Percentiles rank a stretch among this genome's conserved stretches.
phyloP scores from a whole-genome alignment of 306 rosid genomes.

The Phaseolus lunatus region DNA sequence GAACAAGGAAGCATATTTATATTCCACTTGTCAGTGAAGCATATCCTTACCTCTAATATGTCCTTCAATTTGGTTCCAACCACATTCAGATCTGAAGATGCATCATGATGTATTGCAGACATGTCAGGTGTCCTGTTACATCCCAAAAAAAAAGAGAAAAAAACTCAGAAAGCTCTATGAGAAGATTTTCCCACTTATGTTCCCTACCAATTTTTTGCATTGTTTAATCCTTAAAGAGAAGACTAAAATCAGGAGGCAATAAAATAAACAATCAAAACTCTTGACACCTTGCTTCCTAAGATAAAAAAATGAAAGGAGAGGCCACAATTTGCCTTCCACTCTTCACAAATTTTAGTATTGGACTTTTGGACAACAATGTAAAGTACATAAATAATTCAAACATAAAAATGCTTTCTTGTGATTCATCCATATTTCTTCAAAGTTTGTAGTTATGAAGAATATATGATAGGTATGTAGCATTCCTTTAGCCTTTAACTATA shows the following conservation, averaged over 20 bases:
- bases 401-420: neutral
- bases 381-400: neutral
- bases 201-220: neutral
- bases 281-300: neutral
- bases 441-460: neutral
- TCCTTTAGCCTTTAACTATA: neutral
- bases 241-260: neutral
- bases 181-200: no score
- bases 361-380: neutral
- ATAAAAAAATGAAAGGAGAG: neutral
- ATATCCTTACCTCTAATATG: slow-evolving; percentile 72
- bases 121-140: slow-evolving; percentile 85
- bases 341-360: neutral
- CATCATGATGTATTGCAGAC: slow-evolving; percentile 92
- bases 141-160: slow-evolving; percentile 31
- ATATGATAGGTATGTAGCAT: neutral
- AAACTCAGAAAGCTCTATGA: slow-evolving; percentile 30
- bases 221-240: neutral
- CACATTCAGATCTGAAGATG: slow-evolving; percentile 80
- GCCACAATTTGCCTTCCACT: neutral
- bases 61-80: slow-evolving; percentile 78
- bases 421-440: neutral
- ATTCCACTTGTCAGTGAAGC: neutral
- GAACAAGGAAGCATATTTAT: slow-evolving; percentile 1
- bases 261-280: neutral